Percentiles rank a stretch among this genome's conserved stretches.
Evolutionary conservation across 2,329 filamentous ascomycete species (phyloP).

Genomic region (Stylonectria norvegica): DNA sequence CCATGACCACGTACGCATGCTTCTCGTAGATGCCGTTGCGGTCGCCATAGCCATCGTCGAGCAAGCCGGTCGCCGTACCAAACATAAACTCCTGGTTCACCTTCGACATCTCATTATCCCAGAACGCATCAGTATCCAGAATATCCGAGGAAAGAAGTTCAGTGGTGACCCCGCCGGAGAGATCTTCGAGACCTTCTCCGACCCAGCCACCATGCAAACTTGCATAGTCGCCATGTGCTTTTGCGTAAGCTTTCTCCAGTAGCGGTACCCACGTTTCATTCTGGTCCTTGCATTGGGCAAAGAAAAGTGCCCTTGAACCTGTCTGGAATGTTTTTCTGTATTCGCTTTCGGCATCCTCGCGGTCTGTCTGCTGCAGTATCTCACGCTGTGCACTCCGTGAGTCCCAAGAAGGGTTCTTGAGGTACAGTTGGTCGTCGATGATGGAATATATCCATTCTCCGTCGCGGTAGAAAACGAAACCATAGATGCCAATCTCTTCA

Average conservation of each 20-base stretch:
- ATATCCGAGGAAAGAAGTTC: slow-evolving; percentile 68
- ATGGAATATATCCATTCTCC: slow-evolving; percentile 92
- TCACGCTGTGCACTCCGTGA: slow-evolving; percentile 72
- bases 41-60: slow-evolving; percentile 60
- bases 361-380: slow-evolving; percentile 70
- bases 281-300: slow-evolving; percentile 69
- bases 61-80: slow-evolving; percentile 63
- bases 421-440: slow-evolving; percentile 84
- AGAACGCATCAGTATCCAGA: slow-evolving; percentile 76
- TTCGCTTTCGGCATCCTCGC: slow-evolving; percentile 67
- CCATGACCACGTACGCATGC: slow-evolving; percentile 60
- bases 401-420: slow-evolving; percentile 79
- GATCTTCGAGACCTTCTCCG: slow-evolving; percentile 57
- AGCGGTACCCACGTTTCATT: slow-evolving; percentile 83
- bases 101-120: slow-evolving; percentile 74
- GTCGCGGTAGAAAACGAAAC: slow-evolving; percentile 84
- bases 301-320: slow-evolving; percentile 73
- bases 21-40: slow-evolving; percentile 56
- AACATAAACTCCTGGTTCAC: slow-evolving; percentile 80
- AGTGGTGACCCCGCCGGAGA: slow-evolving; percentile 67
- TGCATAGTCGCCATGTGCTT: slow-evolving; percentile 75
- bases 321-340: slow-evolving; percentile 71
- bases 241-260: slow-evolving; percentile 79
- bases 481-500: slow-evolving; percentile 70
- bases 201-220: slow-evolving; percentile 70